Percentiles rank a stretch among this genome's conserved stretches.
These are phyloP conservation scores for Colletotrichum orchidophilum DNA, from an alignment of 2,329 filamentous ascomycete genomes.

Conservation along the genomic window DNA sequence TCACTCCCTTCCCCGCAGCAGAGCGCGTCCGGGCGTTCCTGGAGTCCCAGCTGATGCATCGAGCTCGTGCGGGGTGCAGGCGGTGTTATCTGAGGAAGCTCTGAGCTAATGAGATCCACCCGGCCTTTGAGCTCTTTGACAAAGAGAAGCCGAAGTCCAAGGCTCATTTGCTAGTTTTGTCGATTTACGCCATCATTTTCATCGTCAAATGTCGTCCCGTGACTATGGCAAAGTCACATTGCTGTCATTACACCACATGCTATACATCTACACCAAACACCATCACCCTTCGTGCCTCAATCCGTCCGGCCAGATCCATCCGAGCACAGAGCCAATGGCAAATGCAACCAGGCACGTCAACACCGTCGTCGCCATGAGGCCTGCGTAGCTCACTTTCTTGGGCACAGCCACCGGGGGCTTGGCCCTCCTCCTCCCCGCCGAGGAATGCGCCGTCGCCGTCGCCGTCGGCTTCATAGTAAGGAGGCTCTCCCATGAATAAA, in stretches of 20 bases:
- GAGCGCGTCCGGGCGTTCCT: conserved; percentile 24
- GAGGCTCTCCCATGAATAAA: not conserved
- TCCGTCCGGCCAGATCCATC: conserved; percentile 26
- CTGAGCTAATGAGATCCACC: conserved; percentile 30
- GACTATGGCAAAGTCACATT: not conserved
- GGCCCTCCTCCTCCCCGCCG: conserved; percentile 4
- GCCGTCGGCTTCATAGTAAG: not conserved
- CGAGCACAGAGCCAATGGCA: conserved; percentile 13
- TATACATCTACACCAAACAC: not conserved
- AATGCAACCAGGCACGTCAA: conserved; percentile 8
- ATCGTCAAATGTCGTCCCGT: not conserved
- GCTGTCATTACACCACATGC: not conserved
- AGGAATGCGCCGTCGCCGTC: not conserved
- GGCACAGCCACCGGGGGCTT: not conserved
- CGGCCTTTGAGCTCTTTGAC: not conserved
- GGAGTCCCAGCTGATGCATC: not conserved
- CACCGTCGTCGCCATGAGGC: not conserved
- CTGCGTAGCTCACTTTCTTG: not conserved
- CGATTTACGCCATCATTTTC: too few species aligned
- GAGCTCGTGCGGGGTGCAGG: conserved; percentile 29
- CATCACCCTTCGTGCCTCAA: conserved; percentile 1
- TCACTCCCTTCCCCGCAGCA: conserved; percentile 16
- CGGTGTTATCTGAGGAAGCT: conserved; percentile 10
- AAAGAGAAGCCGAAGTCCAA: not conserved
- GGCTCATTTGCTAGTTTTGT: too few species aligned